phyloP scores from a whole-genome alignment of 2,329 filamentous ascomycete genomes.

The Ophiocordyceps camponoti-leonardi region DNA sequence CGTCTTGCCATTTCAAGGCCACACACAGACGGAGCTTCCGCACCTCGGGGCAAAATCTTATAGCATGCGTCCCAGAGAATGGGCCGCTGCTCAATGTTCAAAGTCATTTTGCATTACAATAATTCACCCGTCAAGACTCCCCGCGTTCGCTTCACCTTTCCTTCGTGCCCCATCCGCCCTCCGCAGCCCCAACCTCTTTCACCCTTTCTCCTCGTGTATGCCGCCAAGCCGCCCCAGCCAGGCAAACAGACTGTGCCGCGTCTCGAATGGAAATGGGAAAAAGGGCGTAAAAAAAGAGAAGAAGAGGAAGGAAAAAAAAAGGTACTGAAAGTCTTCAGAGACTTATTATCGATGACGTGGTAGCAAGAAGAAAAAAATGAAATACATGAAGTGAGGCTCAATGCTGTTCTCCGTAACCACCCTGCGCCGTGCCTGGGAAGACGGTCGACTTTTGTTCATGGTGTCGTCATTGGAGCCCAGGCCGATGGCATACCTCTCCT shows the following conservation, averaged over 20 bases:
- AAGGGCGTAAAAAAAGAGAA: neutral
- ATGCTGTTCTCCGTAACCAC: constrained; percentile 20
- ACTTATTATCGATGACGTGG: constrained; percentile 7
- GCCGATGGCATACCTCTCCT: constrained; percentile 8
- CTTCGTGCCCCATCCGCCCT: neutral
- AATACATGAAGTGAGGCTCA: constrained; percentile 16
- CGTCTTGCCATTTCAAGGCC: neutral
- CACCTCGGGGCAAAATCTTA: neutral
- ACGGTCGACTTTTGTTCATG: constrained; percentile 10
- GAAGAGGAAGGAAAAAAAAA: constrained; percentile 3
- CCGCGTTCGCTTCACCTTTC: neutral
- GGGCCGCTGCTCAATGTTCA: constrained; percentile 1
- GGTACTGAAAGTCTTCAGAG: neutral
- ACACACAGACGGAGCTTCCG: too few relatives aligned
- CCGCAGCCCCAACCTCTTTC: neutral
- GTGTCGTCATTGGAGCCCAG: constrained; percentile 11
- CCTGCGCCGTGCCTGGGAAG: constrained; percentile 19
- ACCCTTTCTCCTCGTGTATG: neutral
- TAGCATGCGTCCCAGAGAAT: neutral
- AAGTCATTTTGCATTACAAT: constrained; percentile 16
- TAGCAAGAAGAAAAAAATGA: constrained; percentile 8
- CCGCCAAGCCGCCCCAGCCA: neutral
- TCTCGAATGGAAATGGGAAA: neutral
- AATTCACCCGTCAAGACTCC: constrained; percentile 10
- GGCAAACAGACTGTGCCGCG: neutral